phyloP scores from a whole-genome alignment of 1,284 basidiomycete genomes.

The Phellopilus nigrolimitatus region DNA sequence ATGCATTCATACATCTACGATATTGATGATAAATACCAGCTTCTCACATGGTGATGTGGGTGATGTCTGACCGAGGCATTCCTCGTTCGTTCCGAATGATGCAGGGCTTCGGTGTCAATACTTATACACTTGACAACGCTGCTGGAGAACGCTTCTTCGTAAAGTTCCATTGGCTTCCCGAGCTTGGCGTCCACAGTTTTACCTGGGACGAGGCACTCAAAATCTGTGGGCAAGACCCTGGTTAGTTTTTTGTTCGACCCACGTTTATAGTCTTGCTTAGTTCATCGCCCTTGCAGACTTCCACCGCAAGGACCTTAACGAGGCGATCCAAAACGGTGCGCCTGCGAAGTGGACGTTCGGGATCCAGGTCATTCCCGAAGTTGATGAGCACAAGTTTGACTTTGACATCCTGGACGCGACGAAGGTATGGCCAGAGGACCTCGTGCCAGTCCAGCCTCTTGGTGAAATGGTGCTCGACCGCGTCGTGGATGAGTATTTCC shows the following conservation, averaged over 20 bases:
- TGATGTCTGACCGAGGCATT: slow-evolving; percentile 76
- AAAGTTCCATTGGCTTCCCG: slow-evolving; percentile 82
- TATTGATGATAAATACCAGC: slow-evolving; percentile 33
- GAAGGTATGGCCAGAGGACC: slow-evolving; percentile 78
- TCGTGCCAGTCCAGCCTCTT: slow-evolving; percentile 69
- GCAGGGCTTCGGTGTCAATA: slow-evolving; percentile 85
- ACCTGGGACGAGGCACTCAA: slow-evolving; percentile 86
- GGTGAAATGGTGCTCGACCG: slow-evolving; percentile 73
- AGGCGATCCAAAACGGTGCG: slow-evolving; percentile 67
- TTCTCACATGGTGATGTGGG: slow-evolving; percentile 80
- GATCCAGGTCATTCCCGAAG: slow-evolving; percentile 68
- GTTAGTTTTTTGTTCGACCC: slow-evolving; percentile 29
- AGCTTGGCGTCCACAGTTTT: slow-evolving; percentile 78
- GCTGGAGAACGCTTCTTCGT: slow-evolving; percentile 69
- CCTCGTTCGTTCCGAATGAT: slow-evolving; percentile 83
- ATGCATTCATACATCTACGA: not conserved
- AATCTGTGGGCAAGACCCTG: slow-evolving; percentile 74
- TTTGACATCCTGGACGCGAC: slow-evolving; percentile 86
- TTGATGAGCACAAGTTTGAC: slow-evolving; percentile 66
- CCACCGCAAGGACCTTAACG: slow-evolving; percentile 74
- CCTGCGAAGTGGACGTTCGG: slow-evolving; percentile 74
- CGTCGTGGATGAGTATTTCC: slow-evolving; percentile 70
- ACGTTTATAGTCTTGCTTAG: not conserved
- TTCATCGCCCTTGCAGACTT: slow-evolving; percentile 45
- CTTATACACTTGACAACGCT: slow-evolving; percentile 67